These are phyloP conservation scores for Poa annua DNA, from an alignment of 176 grass and related monocot species.

Conservation along the genomic window DNA sequence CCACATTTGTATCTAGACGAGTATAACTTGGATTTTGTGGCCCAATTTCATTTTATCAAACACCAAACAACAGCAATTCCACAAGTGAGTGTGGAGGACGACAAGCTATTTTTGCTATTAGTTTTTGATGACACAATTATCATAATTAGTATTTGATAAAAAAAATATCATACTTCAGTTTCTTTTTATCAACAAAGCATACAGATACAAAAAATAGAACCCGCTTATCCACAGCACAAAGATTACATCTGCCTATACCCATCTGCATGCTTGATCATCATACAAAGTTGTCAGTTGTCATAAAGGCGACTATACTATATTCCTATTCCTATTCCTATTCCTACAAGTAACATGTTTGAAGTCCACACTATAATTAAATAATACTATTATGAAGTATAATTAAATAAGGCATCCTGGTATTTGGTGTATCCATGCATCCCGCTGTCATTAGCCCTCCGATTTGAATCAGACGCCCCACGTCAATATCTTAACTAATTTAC, in stretches of 20 bases:
- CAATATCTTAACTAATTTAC: no score
- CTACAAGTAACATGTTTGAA: background rate
- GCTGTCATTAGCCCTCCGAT: no score
- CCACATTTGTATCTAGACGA: conserved; percentile 12
- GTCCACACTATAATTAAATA: background rate
- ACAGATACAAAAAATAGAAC: background rate
- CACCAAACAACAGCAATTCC: conserved; percentile 3
- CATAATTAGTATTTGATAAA: background rate
- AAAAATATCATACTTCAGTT: background rate
- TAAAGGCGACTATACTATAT: background rate
- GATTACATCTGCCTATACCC: conserved; percentile 3
- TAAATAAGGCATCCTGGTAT: no score
- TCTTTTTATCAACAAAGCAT: background rate
- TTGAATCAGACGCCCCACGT: no score
- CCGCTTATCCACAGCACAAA: background rate
- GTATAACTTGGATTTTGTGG: background rate
- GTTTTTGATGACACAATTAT: no score
- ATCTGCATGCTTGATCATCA: background rate
- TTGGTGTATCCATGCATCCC: no score
- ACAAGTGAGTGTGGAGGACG: background rate
- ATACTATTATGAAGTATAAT: background rate
- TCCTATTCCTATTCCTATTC: background rate
- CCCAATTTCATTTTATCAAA: background rate
- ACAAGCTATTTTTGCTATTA: background rate
- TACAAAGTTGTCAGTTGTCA: background rate